A percentile compares a stretch with the other conserved stretches of the same genome.
Conservation (phyloP, 2,329 filamentous ascomycete species). For the Arthroderma uncinatum region DNA sequence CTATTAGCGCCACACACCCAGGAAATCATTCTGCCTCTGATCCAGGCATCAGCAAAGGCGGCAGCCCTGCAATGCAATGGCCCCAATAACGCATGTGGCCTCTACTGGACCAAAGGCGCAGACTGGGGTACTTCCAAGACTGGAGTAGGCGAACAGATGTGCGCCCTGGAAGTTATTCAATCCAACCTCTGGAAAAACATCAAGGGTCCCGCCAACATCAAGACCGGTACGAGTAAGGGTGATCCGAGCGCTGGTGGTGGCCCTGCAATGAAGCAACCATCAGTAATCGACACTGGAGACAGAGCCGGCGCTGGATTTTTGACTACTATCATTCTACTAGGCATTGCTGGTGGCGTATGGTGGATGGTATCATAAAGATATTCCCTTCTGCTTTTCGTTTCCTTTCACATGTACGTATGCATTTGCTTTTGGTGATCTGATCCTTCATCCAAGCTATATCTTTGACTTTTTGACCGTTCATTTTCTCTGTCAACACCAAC, state of each 20-base stretch:
- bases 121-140: constrained; percentile 46
- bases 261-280: constrained; percentile 25
- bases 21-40: constrained; percentile 41
- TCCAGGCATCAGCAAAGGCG: constrained; percentile 43
- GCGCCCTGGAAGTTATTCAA: constrained; percentile 54
- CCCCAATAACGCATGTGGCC: constrained; percentile 18
- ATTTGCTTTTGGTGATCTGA: constrained; percentile 1
- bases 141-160: constrained; percentile 62
- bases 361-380: constrained; percentile 34
- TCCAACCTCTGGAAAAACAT: constrained; percentile 39
- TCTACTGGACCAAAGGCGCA: constrained; percentile 32
- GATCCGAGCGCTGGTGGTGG: constrained; percentile 26
- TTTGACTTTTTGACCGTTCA: background rate
- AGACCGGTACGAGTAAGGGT: constrained; percentile 44
- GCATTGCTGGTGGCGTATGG: constrained; percentile 45
- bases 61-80: constrained; percentile 36
- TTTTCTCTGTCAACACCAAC: background rate
- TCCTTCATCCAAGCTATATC: background rate
- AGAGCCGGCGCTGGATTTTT: constrained; percentile 56
- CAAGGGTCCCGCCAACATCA: constrained; percentile 31
- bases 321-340: constrained; percentile 47
- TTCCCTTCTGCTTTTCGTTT: background rate
- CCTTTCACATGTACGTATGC: constrained; percentile 4
- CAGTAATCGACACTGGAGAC: constrained; percentile 48
- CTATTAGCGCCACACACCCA: constrained; percentile 49